A percentile compares a stretch with the other conserved stretches of the same genome.
phyloP scores from a whole-genome alignment of 176 grass and related monocot species.

The Eragrostis curvula region DNA sequence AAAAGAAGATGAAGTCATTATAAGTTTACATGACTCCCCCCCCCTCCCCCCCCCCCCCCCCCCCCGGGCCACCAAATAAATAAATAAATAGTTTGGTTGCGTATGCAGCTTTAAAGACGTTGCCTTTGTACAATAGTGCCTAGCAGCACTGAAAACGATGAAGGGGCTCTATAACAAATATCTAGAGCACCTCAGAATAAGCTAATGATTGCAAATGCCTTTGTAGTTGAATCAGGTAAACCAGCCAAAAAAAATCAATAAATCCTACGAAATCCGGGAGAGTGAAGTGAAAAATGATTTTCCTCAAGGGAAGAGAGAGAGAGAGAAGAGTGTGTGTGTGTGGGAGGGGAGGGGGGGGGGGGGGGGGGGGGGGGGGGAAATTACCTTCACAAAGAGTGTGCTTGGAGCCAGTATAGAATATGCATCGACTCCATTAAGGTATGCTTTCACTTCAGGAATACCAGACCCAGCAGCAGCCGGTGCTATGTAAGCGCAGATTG shows the following conservation, averaged over 20 bases:
- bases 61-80: too few species aligned
- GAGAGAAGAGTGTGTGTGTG: too few species aligned
- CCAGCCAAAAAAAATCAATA: neutral
- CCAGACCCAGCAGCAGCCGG: constrained; percentile 97
- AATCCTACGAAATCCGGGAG: neutral
- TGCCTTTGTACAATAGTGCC: neutral
- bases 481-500: constrained; percentile 90
- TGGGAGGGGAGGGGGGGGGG: too few species aligned
- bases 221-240: constrained; percentile 9
- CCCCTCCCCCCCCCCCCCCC: too few species aligned
- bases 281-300: constrained; percentile 3
- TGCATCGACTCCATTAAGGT: constrained; percentile 95
- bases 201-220: neutral
- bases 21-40: neutral
- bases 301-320: neutral
- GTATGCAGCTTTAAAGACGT: neutral
- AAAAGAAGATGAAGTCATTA: neutral
- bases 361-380: too few species aligned
- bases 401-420: constrained; percentile 95
- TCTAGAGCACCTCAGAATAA: neutral
- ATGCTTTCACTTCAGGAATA: constrained; percentile 98
- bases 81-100: neutral
- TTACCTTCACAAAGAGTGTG: constrained; percentile 98
- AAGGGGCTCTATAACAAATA: constrained; percentile 19
- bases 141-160: neutral